Base-by-base conservation (phyloP, 495 filamentous ascomycete species). In the Hyaloscypha bicolor region DNA sequence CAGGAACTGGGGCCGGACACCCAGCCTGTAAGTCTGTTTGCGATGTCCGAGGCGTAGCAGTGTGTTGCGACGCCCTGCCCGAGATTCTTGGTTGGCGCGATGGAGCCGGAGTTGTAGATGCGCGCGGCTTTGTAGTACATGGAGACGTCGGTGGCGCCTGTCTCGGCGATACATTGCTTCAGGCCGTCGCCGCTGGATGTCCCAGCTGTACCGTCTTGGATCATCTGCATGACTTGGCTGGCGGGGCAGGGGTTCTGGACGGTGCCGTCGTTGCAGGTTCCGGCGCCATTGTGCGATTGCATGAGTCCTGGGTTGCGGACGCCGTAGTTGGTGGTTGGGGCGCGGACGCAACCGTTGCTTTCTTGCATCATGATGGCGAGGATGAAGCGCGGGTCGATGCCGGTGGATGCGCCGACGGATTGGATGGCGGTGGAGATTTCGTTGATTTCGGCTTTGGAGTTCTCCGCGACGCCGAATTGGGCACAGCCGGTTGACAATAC, bases 1-100 rank as follows among this genome's bases (percentile, higher is more conserved):
- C 64, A 66, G 9, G 30, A 1, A 53, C 56, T 66, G 9, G 57
- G 21, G 0, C 39, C 64, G 6, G 56, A 22, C 2, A 39, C 11
- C 64, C 64, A 66, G 55, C 86, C 86, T 4, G 78, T 72, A 29
- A 87, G 77, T 63, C 85, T 81, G 75, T 87, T 87, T 64, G 84
- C 83, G 72, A 88, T 72, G 66, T 88, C 86, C 8, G 80, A 81
- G 33, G 79, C 74, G 69, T 88, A 88, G 75, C 84, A 86, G 71
- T 79, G 76, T 35, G 86, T 87, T 25, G 84, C 82, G 48, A 74
- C 68, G 14, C 84, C 85, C 12, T 72, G 69, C 63, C 79, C 79
- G n/a, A 87, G 73, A 72, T 87, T 83, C 9, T 79, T 80, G 35
- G 69, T 72, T 19, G 72, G 8, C 35, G 67, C 79, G 42, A 87